Percentiles rank a stretch among this genome's conserved stretches.
phyloP scores from a whole-genome alignment of 2,329 filamentous ascomycete species.

The Hymenoscyphus scutula region DNA sequence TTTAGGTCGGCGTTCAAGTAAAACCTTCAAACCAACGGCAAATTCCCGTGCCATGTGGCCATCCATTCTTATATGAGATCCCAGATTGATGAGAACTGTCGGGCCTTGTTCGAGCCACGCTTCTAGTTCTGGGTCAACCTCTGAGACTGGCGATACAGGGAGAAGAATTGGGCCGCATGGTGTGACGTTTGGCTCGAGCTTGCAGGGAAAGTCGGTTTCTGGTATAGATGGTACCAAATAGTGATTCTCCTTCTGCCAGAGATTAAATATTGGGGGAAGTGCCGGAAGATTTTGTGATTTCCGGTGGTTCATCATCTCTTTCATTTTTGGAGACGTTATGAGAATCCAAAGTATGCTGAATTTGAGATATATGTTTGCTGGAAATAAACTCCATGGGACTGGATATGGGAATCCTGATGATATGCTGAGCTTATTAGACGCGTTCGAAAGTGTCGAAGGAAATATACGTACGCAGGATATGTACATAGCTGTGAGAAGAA shows the following conservation, averaged over 20 bases:
- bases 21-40: slow-evolving; percentile 37
- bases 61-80: slow-evolving; percentile 36
- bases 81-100: slow-evolving; percentile 50
- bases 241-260: slow-evolving; percentile 34
- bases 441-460: slow-evolving; percentile 22
- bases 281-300: slow-evolving; percentile 29
- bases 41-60: slow-evolving; percentile 40
- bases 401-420: slow-evolving; percentile 47
- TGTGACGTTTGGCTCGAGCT: slow-evolving; percentile 42
- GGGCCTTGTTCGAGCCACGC: slow-evolving; percentile 43
- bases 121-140: slow-evolving; percentile 42
- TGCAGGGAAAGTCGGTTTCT: slow-evolving; percentile 38
- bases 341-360: slow-evolving; percentile 31
- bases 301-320: slow-evolving; percentile 29
- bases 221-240: slow-evolving; percentile 26
- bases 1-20: slow-evolving; percentile 35
- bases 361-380: slow-evolving; percentile 42
- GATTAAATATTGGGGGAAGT: slow-evolving; percentile 31
- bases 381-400: slow-evolving; percentile 44
- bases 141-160: slow-evolving; percentile 34
- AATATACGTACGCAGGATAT: slow-evolving; percentile 39
- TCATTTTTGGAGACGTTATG: slow-evolving; percentile 23
- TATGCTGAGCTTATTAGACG: slow-evolving; percentile 36
- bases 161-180: slow-evolving; percentile 49
- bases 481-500: slow-evolving; percentile 38